Percentiles rank a stretch among this genome's conserved stretches.
These are phyloP conservation scores for Rhizoctonia solani DNA, from an alignment of 1,284 basidiomycete genomes.

Conservation along the genomic window DNA sequence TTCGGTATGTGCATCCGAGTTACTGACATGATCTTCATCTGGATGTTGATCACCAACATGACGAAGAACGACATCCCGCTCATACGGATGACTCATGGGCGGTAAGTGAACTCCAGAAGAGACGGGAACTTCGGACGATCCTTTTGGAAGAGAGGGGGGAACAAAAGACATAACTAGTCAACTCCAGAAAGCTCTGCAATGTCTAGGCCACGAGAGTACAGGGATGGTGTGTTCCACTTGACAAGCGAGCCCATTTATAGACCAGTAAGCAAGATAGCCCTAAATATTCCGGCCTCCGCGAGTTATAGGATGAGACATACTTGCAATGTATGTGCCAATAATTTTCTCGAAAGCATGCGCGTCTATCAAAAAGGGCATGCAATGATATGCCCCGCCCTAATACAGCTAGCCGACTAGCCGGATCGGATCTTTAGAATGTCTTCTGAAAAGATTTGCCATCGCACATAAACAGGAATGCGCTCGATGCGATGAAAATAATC, in stretches of 20 bases:
- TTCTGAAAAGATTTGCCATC: no score
- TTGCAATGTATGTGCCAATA: conserved; percentile 31
- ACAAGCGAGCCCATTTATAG: conserved; percentile 4
- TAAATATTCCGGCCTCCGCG: not conserved
- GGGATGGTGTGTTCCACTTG: no score
- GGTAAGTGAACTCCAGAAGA: conserved; percentile 25
- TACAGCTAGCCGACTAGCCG: no score
- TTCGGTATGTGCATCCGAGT: not conserved
- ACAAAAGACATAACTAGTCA: conserved; percentile 19
- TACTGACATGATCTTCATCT: conserved; percentile 25
- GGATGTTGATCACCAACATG: conserved; percentile 30
- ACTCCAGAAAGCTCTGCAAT: no score
- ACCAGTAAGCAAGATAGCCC: not conserved
- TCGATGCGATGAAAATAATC: no score
- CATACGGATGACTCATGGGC: conserved; percentile 18
- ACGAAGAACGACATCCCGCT: conserved; percentile 21
- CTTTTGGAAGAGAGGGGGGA: conserved; percentile 16
- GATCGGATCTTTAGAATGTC: no score
- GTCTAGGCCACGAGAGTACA: no score
- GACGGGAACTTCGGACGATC: not conserved
- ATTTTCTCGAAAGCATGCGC: conserved; percentile 7
- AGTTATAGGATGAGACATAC: not conserved
- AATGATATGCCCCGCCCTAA: not conserved
- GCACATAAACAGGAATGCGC: no score
- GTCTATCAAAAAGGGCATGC: not conserved